Evolutionary conservation across 1,284 basidiomycete genomes (phyloP).

Genomic region (Irpex lacteus): DNA sequence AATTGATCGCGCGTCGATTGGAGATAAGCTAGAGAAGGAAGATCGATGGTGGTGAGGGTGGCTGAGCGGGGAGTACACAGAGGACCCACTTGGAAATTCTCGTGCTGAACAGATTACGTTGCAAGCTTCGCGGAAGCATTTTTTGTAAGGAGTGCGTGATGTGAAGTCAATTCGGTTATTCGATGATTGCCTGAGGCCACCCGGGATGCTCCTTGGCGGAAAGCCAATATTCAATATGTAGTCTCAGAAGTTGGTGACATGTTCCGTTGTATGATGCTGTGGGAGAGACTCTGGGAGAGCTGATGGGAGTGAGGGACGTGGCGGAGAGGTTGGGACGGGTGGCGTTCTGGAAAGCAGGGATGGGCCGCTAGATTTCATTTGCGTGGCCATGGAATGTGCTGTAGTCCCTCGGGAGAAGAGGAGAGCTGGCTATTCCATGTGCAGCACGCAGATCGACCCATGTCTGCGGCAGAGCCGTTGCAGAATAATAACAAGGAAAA

Average conservation of each 20-base stretch:
- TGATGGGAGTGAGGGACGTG: not conserved
- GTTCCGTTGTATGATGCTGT: not conserved
- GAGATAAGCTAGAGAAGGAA: constrained; percentile 8
- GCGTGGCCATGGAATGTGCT: constrained; percentile 6
- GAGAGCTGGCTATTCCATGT: constrained; percentile 2
- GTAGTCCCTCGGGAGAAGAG: constrained; percentile 10
- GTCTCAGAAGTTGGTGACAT: not conserved
- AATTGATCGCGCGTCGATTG: constrained; percentile 9
- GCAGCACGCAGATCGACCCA: constrained; percentile 12
- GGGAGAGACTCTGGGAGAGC: not conserved
- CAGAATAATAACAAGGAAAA: not conserved
- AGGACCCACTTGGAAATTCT: not conserved
- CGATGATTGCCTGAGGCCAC: not conserved
- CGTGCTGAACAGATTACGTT: not conserved
- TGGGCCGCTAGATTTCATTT: constrained; percentile 7
- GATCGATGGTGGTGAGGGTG: constrained; percentile 5
- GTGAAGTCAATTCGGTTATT: not conserved
- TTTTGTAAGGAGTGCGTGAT: not conserved
- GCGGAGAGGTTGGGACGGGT: not conserved
- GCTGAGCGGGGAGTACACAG: not conserved
- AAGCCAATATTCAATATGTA: too few relatives aligned
- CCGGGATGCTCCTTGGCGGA: not conserved
- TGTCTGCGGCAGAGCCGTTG: not conserved
- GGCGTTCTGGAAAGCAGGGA: constrained; percentile 9
- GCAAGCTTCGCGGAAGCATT: constrained; percentile 3